Base-by-base conservation (phyloP, 1,284 basidiomycete species). In the Omphalotus olearius region DNA sequence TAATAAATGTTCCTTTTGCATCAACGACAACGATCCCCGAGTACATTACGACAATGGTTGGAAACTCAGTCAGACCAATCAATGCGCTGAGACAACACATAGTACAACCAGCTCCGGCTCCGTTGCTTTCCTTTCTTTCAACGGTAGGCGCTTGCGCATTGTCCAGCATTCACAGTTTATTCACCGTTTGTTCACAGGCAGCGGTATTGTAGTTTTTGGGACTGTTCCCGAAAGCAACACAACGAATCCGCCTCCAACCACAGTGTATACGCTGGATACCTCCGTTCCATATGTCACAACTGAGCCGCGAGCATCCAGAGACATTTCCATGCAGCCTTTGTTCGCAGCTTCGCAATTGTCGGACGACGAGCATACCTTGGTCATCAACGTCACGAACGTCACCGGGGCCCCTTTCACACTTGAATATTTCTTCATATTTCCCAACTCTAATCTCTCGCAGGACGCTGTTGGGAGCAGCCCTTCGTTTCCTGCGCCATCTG, bases 191-290 rank as follows among this genome's bases (percentile, higher is more conserved):
- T 10, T 3, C n/a, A n/a, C 36, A 77, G 74, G 73, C 16, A 72
- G 67, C 20, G 69, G 64, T n/a, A 68, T 78, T 17, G 60, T 67
- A 3, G 70, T 76, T 6, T 69, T 72, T 47, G 74, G 75, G 1
- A 71, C 69, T 14, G 67, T 76, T 10, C 69, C 70, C 14, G 54
- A 59, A 13, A 73, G 70, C 55, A 72, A 71, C 50, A 46, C 40
- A 3, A 65, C 65, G 1, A 17, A 56, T n/a, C 56, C 45, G 39
- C 70, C 72, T 6, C 72, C 74, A 0, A 67, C 65, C 6, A 71
- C 70, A 14, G 61, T 65, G 0, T 79, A 74, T 50, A 60, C 61
- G 2, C 57, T 77, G 30, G 73, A 77, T 56, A 57, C 62, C 14
- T 44, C 52, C 3, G 33, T 47, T 4, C 64, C 73, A 1, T 60